phyloP scores from a whole-genome alignment of 306 rosid species.

The Quercus alba region DNA sequence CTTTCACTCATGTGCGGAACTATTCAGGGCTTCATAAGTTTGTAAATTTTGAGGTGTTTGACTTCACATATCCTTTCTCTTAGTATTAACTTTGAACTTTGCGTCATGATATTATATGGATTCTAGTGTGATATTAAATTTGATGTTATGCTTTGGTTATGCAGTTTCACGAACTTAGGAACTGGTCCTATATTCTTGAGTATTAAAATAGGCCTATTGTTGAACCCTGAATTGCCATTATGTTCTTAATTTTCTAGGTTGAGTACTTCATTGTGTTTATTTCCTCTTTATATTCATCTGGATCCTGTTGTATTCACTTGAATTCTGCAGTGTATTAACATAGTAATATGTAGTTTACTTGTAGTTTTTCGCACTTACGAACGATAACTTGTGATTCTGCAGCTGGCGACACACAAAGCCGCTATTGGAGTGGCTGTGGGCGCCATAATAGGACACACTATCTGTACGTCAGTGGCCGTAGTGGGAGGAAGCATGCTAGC shows the following conservation, averaged over 20 bases:
- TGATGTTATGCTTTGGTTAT: neutral
- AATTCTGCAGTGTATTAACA: no score
- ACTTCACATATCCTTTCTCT: neutral
- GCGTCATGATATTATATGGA: neutral
- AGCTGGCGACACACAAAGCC: constrained; percentile 98
- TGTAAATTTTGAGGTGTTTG: neutral
- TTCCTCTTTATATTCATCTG: no score
- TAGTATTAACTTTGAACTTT: neutral
- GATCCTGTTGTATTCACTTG: no score
- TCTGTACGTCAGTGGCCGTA: constrained; percentile 94
- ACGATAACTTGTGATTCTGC: constrained; percentile 14
- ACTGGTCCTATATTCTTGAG: neutral
- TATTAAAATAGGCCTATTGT: no score
- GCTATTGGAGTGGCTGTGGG: constrained; percentile 95
- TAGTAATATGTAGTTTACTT: neutral
- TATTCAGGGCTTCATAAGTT: neutral
- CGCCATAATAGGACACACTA: constrained; percentile 90
- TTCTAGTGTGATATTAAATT: neutral
- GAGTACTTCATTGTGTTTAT: no score
- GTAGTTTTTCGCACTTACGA: neutral
- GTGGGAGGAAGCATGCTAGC: constrained; percentile 98
- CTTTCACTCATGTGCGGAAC: neutral
- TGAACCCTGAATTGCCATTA: no score
- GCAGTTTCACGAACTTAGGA: neutral
- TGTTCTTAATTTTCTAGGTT: no score